phyloP scores from a whole-genome alignment of 2,329 filamentous ascomycete genomes.

The Bipolaris cookei region DNA sequence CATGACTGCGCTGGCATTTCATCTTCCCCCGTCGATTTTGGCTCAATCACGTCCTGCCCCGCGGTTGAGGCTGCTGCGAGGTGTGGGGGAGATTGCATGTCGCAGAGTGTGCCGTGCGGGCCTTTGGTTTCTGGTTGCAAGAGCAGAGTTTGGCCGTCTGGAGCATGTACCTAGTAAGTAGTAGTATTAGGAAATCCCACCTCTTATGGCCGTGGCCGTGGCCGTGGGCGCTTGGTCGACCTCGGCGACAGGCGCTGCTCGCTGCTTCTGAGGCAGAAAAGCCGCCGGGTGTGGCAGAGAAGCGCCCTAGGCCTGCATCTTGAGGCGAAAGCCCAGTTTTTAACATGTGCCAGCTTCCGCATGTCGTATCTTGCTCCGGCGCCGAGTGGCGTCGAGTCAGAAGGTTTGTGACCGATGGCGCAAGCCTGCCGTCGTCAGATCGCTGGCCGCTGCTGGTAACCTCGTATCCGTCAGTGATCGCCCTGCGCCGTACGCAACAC shows the following conservation, averaged over 20 bases:
- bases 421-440: constrained; percentile 30
- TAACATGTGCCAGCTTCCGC: constrained; percentile 16
- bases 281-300: constrained; percentile 11
- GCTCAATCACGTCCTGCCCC: constrained; percentile 14
- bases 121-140: background rate
- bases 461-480: constrained; percentile 23
- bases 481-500: constrained; percentile 16
- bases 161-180: background rate
- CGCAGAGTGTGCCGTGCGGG: constrained; percentile 11
- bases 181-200: constrained; percentile 21
- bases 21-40: background rate
- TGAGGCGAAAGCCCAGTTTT: constrained; percentile 12
- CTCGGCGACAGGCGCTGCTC: constrained; percentile 10
- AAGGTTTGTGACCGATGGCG: constrained; percentile 24
- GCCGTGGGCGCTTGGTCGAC: constrained; percentile 13
- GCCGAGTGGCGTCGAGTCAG: constrained; percentile 11
- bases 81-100: constrained; percentile 9
- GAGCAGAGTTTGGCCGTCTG: constrained; percentile 13
- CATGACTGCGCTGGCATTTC: constrained; percentile 1
- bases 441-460: constrained; percentile 19
- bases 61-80: background rate
- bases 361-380: constrained; percentile 21
- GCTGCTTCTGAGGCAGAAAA: constrained; percentile 3
- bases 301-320: constrained; percentile 7
- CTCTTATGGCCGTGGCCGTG: constrained; percentile 19